Base-by-base conservation (phyloP, 345 rosid genomes). In the Salix brachista region DNA sequence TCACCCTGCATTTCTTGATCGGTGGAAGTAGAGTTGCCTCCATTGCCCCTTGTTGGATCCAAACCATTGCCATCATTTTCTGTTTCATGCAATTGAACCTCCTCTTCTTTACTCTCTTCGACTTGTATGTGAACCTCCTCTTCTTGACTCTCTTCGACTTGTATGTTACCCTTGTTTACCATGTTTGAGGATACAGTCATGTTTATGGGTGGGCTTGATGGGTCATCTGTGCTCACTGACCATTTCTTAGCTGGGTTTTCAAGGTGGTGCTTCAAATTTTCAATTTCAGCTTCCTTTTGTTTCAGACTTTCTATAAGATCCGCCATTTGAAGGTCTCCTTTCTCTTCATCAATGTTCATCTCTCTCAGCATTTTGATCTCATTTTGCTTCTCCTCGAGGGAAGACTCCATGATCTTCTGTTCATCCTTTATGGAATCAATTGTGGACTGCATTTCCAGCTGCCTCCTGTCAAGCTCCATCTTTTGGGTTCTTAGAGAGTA, bases 401-500 rank as follows among this genome's bases (percentile, higher is more conserved):
- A 80, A 23, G 80, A 82, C 82, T 85, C 88, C 83, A 91, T 19
- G 0, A 83, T 69, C 73, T 79, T 80, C 6, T 78, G 86, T 78
- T 91, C 92, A 34, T 91, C 92, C 74, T 81, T 88, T 30, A 91
- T 70, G 69, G 92, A 88, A 60, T 80, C 84, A 30, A 89, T 80
- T 2, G 86, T 87, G 26, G 95, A 87, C 50, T 85, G 88, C 89
- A 84, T 80, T 81, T 88, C 90, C 5, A 87, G 69, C 42, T 84
- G 39, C 75, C 83, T 83, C 54, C 88, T 48, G 32, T 86, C 81
- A 25, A 83, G 85, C 83, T 88, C 90, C 90, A 86, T 83, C 61
- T 89, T 87, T 42, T 87, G 85, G 64, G 77, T 81, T 56, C 83
- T 80, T 26, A 91, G 72, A 16, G 80, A 34, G 77, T 81, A 77